Evolutionary conservation across 2,329 filamentous ascomycete genomes (phyloP), one percentile per base, ranked within the genome.

Genomic region (Botrytis tulipae): DNA sequence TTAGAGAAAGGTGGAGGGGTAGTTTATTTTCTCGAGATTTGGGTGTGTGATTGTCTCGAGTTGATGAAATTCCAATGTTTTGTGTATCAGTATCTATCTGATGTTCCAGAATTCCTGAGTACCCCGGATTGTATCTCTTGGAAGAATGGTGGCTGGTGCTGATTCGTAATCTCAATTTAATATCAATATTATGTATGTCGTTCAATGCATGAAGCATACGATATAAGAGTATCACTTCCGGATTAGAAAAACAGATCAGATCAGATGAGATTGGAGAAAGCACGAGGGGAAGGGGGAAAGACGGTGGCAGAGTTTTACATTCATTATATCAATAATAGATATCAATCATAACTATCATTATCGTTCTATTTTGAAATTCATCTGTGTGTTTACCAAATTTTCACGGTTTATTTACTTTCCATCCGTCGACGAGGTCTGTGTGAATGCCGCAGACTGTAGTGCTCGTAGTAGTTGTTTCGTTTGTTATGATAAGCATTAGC

Each of bases 111-210:
- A 40, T 54, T 68, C 48, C 48, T 22, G 20, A 54, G 35, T 10
- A 42, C 29, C 35, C 10, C n/a, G 5, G 35, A 65, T 65, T 29
- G 61, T 32, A 12, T 32, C 22, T 14, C 10, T 22, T 9, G 44
- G 62, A 46, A 29, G n/a, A 46, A 51, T 68, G 48, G 35, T 54
- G 65, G 48, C 44, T 22, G 48, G 57, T 57, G 51, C 14, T 32
- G 51, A 29, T 18, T 57, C 51, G n/a, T 29, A n/a, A 57, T 57
- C 51, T 57, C 14, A 42, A 29, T 68, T 42, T 29, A 29, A 57
- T 57, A 57, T 57, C 65, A 68, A 68, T 68, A 57, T 68, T 68
- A 29, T 67, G 46, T 42, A 68, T 42, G 25, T 54, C 16, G 48
- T 46, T 22, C 42, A 42, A 67, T 67, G 46, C 46, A 54, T 67